Evolutionary conservation across 441 rosid genomes (phyloP).

Genomic region (Cnidoscolus chayamansa): DNA sequence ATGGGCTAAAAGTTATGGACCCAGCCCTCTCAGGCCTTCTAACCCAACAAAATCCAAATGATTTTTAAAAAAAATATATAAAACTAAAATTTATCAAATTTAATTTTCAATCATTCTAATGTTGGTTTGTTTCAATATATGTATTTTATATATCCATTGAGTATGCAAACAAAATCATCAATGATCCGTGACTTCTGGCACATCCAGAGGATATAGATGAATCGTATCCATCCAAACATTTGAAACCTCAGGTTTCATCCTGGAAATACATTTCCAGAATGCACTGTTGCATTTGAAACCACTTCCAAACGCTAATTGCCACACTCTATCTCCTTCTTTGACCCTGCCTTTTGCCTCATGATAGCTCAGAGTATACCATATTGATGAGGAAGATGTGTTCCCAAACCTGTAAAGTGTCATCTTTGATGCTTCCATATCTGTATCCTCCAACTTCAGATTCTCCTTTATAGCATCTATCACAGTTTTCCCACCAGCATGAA

Average conservation of each 20-base stretch:
- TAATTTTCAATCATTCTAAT: no score
- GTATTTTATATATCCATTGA: background rate
- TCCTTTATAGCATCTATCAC: constrained; percentile 54
- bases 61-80: no score
- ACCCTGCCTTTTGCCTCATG: constrained; percentile 66
- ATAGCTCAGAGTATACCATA: constrained; percentile 64
- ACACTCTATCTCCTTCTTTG: constrained; percentile 47
- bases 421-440: constrained; percentile 58
- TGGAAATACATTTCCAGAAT: constrained; percentile 59
- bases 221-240: constrained; percentile 63
- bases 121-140: no score
- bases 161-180: background rate
- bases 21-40: background rate
- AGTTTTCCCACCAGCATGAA: constrained; percentile 70
- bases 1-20: background rate
- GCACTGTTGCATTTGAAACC: constrained; percentile 72
- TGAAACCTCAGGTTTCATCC: constrained; percentile 32
- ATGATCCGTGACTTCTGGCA: constrained; percentile 23
- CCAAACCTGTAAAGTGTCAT: constrained; percentile 75
- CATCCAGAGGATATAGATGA: constrained; percentile 39
- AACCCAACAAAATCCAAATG: background rate
- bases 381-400: constrained; percentile 67
- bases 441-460: constrained; percentile 40
- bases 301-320: constrained; percentile 68
- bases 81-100: no score